Evolutionary conservation across 306 rosid species (phyloP).

Genomic region (Oxytropis ochrocephala): DNA sequence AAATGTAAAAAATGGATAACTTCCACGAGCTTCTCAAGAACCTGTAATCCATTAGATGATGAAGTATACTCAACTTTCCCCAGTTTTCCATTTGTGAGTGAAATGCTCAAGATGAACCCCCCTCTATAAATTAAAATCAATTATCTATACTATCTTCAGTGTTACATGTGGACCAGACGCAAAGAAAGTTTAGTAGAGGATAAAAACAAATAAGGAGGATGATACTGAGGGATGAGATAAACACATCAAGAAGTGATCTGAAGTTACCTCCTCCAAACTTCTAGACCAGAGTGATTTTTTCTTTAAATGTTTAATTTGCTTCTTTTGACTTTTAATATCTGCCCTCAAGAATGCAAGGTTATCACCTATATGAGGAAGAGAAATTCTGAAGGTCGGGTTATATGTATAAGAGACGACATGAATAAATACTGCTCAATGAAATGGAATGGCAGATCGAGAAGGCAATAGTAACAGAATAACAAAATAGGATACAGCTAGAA

Average conservation of each 20-base stretch:
- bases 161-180: not conserved
- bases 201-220: not conserved
- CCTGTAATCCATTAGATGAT: slow-evolving; percentile 44
- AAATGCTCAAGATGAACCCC: not conserved
- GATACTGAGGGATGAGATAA: slow-evolving; percentile 11
- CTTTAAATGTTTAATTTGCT: slow-evolving; percentile 60
- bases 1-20: slow-evolving; percentile 52
- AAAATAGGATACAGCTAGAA: not conserved
- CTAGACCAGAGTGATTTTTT: slow-evolving; percentile 82
- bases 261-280: slow-evolving; percentile 82
- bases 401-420: slow-evolving; percentile 1
- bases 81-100: not conserved
- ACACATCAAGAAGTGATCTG: slow-evolving; percentile 15
- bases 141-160: not conserved
- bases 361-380: slow-evolving; percentile 46
- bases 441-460: slow-evolving; percentile 8
- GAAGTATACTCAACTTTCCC: not conserved
- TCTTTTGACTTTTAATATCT: slow-evolving; percentile 63
- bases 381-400: slow-evolving; percentile 7
- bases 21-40: slow-evolving; percentile 73
- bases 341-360: slow-evolving; percentile 46
- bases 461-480: not conserved
- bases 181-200: not conserved
- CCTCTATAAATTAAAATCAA: not conserved
- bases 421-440: slow-evolving; percentile 11